Conservation (phyloP, 768 basidiomycete genomes). For the Tephrocybe sp. region DNA sequence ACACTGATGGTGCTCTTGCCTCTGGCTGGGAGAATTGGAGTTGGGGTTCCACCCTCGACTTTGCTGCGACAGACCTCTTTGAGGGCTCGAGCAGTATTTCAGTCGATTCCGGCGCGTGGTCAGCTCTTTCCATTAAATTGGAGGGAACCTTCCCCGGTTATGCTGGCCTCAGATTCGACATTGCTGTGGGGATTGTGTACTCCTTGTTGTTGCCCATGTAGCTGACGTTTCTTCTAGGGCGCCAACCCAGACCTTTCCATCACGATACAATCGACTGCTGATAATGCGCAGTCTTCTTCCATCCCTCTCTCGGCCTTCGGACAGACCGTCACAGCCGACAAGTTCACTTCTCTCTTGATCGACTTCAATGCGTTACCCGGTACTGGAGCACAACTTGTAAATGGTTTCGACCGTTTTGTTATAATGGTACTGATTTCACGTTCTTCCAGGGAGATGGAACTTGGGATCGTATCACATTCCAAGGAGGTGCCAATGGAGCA, state of each 20-base stretch:
- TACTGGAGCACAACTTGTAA: conserved; percentile 36
- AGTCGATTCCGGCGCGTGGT: conserved; percentile 39
- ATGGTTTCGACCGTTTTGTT: not conserved
- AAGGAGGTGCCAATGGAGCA: conserved; percentile 47
- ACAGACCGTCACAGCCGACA: conserved; percentile 32
- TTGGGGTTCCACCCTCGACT: conserved; percentile 44
- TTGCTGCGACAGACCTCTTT: conserved; percentile 42
- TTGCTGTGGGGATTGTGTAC: conserved; percentile 36
- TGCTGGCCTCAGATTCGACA: conserved; percentile 51
- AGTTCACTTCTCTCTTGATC: conserved; percentile 45
- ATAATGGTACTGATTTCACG: not conserved
- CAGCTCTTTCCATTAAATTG: conserved; percentile 49
- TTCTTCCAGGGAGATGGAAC: conserved; percentile 32
- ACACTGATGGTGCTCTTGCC: conserved; percentile 40
- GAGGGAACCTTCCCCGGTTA: conserved; percentile 39
- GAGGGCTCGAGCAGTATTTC: conserved; percentile 43
- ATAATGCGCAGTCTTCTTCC: conserved; percentile 34
- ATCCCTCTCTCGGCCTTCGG: conserved; percentile 44
- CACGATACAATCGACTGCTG: conserved; percentile 37
- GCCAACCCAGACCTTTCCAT: conserved; percentile 44
- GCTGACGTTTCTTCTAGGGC: conserved; percentile 30
- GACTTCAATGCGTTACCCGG: conserved; percentile 49
- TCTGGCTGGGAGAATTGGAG: conserved; percentile 54
- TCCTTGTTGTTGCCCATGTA: not conserved
- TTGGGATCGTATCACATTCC: conserved; percentile 53